Base-by-base conservation (phyloP, 306 rosid genomes). In the Castanea crenata region DNA sequence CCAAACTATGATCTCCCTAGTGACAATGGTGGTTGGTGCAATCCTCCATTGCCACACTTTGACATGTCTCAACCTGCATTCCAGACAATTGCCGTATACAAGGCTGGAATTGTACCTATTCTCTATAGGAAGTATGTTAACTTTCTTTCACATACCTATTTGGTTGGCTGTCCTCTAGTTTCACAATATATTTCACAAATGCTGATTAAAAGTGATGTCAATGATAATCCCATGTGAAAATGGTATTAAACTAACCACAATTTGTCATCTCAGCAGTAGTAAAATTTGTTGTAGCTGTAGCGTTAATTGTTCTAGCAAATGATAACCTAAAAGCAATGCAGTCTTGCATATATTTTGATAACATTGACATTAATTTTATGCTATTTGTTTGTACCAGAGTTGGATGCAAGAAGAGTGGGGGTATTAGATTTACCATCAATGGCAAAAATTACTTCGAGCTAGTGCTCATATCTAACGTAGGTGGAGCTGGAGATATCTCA, bases 11-110 rank as follows among this genome's bases (percentile, higher is more conserved):
- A 78, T 35, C 87, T 74, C 4, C 85, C 91, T 3, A 87, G 25
- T 78, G 83, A 89, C 64, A 75, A 89, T 78, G 93, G 93, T 7
- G 91, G 93, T 31, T 89, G 93, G 91, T 89, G 93, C 75, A 89
- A 89, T 58, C 93, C 91, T 80, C 93, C 93, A 10, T 83, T 81
- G 23, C 89, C 91, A 54, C 93, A 87, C 74, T 87, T 89, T 44
- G 91, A 89, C 87, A 81, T 89, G 93, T 83, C 93, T 35, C 91
- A 87, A 74, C 89, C 91, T 9, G 93, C 91, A 0, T 87, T 87
- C 32, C 68, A 79, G 74, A 79, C 41, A 13, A 85, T 87, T 2
- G 93, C 93, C 79, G 79, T 81, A 63, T 89, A 87, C 86, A 80
- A 16, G 52, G 93, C 91, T 27, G 91, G 93, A 38, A 89, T 89